Evolutionary conservation across 768 basidiomycete species (phyloP).

Genomic region (Filobasidium floriforme): DNA sequence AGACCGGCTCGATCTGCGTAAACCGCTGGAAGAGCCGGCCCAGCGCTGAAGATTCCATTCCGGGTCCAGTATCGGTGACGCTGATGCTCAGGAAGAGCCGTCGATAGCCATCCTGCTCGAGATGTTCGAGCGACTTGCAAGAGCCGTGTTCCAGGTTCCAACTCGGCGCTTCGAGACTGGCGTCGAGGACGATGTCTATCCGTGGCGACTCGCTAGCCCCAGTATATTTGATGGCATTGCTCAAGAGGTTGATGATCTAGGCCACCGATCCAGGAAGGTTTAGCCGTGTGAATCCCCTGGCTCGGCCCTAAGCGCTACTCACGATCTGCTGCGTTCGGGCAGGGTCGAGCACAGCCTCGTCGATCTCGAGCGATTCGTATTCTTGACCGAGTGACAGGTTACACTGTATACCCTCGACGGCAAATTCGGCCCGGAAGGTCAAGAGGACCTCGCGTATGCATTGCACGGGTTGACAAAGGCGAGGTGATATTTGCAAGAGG

Average conservation of each 20-base stretch:
- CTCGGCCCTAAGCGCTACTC: not conserved
- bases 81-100: not conserved
- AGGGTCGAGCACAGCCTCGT: not conserved
- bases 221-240: slow-evolving; percentile 6
- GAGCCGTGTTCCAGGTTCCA: not conserved
- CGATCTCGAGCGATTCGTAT: not conserved
- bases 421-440: slow-evolving; percentile 2
- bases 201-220: not conserved
- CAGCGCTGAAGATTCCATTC: not conserved
- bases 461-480: slow-evolving; percentile 5
- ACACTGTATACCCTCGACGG: slow-evolving; percentile 2
- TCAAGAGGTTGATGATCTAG: slow-evolving; percentile 5
- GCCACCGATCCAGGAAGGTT: not conserved
- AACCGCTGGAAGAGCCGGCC: slow-evolving; percentile 7
- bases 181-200: not conserved
- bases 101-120: not conserved
- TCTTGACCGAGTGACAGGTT: slow-evolving; percentile 3
- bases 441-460: slow-evolving; percentile 1
- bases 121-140: not conserved
- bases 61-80: slow-evolving; percentile 5
- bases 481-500: not conserved
- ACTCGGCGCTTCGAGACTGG: not conserved
- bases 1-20: slow-evolving; percentile 3
- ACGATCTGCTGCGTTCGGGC: slow-evolving; percentile 5
- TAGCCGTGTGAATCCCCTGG: not conserved